phyloP scores from a whole-genome alignment of 1,139 yeast species.

The Blastobotrys malaysiensis region DNA sequence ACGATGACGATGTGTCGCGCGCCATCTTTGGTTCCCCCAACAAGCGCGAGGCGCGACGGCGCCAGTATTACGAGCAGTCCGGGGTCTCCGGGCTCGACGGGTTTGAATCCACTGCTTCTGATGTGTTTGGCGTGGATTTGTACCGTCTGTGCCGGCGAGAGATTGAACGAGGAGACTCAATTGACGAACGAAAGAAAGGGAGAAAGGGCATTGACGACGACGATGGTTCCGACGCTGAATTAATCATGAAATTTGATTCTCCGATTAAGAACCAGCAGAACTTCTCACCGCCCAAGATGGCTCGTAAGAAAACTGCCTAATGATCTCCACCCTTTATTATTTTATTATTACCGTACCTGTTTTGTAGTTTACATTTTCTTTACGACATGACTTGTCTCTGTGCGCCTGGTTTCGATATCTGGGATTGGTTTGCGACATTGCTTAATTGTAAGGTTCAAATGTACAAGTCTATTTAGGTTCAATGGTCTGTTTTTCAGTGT shows the following conservation, averaged over 20 bases:
- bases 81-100: conserved; percentile 21
- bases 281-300: conserved; percentile 22
- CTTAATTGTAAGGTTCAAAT: no score
- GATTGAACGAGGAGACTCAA: conserved; percentile 30
- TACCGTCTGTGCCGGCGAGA: conserved; percentile 54
- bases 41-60: conserved; percentile 31
- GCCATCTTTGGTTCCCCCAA: conserved; percentile 39
- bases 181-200: conserved; percentile 3
- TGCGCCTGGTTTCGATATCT: no score
- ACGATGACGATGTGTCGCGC: conserved; percentile 49
- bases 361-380: background rate
- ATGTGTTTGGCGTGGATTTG: conserved; percentile 53
- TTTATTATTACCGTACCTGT: background rate
- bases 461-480: background rate
- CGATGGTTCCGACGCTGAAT: conserved; percentile 11
- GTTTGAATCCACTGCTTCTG: conserved; percentile 30
- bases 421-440: no score
- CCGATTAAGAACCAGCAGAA: conserved; percentile 28
- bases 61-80: conserved; percentile 29
- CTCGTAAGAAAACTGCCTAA: conserved; percentile 12
- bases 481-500: background rate
- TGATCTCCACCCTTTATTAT: background rate
- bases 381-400: background rate
- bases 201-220: conserved; percentile 9
- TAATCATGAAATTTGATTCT: conserved; percentile 23